Base-by-base conservation (phyloP, 192 early-diverging fungal species). In the Entrophospora sp. region DNA sequence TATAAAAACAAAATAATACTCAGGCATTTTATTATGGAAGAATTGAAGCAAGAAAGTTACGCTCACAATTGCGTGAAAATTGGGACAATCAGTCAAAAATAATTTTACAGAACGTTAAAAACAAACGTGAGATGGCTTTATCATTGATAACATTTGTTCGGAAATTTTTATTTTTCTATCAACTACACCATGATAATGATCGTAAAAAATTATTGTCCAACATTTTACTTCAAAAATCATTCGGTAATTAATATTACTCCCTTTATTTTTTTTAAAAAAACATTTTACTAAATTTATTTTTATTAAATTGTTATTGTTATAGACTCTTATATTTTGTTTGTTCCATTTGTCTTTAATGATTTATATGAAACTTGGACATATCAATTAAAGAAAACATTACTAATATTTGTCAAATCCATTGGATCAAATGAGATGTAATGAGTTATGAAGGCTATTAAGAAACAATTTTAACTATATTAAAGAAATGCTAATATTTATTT, bases 11-110 rank as follows among this genome's bases (percentile, higher is more conserved):
- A n/a, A n/a, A n/a, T n/a, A n/a, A n/a, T n/a, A n/a, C 9, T 25
- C 37, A 37, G 85, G 68, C 85, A 18, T 85, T 84, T 74, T 85
- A 77, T 69, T 75, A 84, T n/a, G 80, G 80, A 28, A 65, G 81
- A 44, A 70, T 35, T 49, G 72, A 65, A 25, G 77, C 75, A 22
- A 44, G 36, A 8, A 57, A 65, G 0, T 31, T 71, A 20, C 72
- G 74, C 13, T 43, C 66, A 20, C 45, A 66, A 18, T 43, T 73
- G 22, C 61, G 83, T 40, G 32, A 9, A 3, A 34, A 18, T 14
- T 84, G 80, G 82, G 77, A 81, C 36, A 42, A 40, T 14, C 64
- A 69, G 13, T 52, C 57, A 0, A 5, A 24, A 12, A n/a, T 20
- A 1, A 28, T 71, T 4, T 38, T 57, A 5, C 22, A 71, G 20